Evolutionary conservation across 257 asterid species (phyloP).

Genomic region (Scutellaria baicalensis): DNA sequence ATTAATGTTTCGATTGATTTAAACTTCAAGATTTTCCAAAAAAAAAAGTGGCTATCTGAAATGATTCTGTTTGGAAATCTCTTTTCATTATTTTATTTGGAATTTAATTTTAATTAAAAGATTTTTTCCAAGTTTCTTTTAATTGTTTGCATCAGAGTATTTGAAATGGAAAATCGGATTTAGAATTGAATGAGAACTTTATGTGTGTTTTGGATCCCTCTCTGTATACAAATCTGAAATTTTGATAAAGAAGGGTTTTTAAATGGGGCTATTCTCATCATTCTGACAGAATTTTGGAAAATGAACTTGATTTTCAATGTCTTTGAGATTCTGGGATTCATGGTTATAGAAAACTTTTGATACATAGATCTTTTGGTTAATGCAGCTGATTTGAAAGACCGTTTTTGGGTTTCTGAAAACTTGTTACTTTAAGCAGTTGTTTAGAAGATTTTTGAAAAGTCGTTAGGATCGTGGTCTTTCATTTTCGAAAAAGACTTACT

Average conservation of each 20-base stretch:
- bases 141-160: neutral
- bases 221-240: neutral
- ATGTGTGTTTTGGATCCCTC: slow-evolving; percentile 2
- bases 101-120: neutral
- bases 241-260: neutral
- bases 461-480: neutral
- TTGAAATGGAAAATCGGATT: slow-evolving; percentile 10
- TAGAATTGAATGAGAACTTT: slow-evolving; percentile 5
- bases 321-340: neutral
- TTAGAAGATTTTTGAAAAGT: neutral
- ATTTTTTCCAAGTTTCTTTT: neutral
- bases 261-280: neutral
- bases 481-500: neutral
- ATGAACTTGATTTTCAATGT: neutral
- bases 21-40: slow-evolving; percentile 7
- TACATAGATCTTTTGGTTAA: neutral
- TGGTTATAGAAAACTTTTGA: neutral
- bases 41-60: slow-evolving; percentile 1
- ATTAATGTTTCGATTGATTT: slow-evolving; percentile 14
- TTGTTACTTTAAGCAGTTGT: neutral
- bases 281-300: neutral
- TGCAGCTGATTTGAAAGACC: neutral
- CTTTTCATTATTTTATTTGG: neutral
- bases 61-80: neutral
- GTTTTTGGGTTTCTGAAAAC: neutral